Percentiles rank a stretch among this genome's conserved stretches.
These are phyloP conservation scores for Saksenaea vasiformis DNA, from an alignment of 371 early-diverging fungal species.

Conservation along the genomic window DNA sequence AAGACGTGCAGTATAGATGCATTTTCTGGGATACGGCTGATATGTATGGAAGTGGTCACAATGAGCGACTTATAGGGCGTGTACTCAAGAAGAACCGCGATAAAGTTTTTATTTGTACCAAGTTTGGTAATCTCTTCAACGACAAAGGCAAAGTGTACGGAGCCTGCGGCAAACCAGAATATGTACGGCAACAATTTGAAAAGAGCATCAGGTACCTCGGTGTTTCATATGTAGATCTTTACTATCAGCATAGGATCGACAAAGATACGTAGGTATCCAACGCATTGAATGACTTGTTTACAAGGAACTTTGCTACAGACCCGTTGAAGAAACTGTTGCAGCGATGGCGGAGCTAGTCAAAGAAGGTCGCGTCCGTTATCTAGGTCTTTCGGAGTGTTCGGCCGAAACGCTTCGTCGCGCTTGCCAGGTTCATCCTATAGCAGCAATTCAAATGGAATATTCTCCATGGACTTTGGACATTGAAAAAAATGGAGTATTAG, in stretches of 20 bases:
- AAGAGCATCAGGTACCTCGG: constrained; percentile 48
- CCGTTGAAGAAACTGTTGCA: constrained; percentile 53
- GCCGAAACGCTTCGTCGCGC: constrained; percentile 55
- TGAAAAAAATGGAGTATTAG: constrained; percentile 48
- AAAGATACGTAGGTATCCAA: constrained; percentile 18
- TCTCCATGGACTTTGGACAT: constrained; percentile 53
- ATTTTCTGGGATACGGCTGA: constrained; percentile 12
- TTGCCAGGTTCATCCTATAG: constrained; percentile 64
- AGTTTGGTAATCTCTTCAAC: constrained; percentile 35
- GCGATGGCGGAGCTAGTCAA: constrained; percentile 62
- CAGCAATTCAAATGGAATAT: constrained; percentile 60
- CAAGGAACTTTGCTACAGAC: neutral
- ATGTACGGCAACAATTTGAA: constrained; percentile 46
- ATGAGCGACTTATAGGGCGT: constrained; percentile 39
- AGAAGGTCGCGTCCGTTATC: constrained; percentile 54
- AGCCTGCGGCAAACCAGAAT: constrained; percentile 42
- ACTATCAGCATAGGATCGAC: constrained; percentile 58
- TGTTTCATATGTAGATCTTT: constrained; percentile 54
- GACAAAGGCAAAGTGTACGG: constrained; percentile 13
- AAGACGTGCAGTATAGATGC: constrained; percentile 5
- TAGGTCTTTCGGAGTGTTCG: constrained; percentile 61
- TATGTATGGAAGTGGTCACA: constrained; percentile 34
- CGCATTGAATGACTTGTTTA: neutral
- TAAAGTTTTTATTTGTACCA: constrained; percentile 54
- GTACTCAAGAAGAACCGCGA: constrained; percentile 40